Base-by-base conservation (phyloP, 2,329 filamentous ascomycete species). In the Geosmithia morbida region DNA sequence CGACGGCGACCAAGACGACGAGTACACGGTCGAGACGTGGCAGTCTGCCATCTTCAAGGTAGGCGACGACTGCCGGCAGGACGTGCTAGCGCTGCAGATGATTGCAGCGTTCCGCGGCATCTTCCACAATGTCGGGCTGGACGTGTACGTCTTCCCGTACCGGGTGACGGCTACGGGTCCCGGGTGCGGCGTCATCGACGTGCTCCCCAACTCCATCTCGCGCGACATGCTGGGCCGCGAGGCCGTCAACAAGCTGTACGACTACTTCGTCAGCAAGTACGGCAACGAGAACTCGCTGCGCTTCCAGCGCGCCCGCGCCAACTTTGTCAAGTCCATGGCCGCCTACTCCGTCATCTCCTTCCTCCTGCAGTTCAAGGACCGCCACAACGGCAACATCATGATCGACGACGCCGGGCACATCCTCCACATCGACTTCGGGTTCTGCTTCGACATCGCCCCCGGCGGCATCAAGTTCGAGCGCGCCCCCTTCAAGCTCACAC, bases 31-130 rank as follows among this genome's bases (percentile, higher is more conserved):
- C 54, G 94, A 98, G 63, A 84, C 90, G n/a, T 97, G 92, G 94
- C 92, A 98, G 64, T 94, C 88, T 2, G 92, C 90, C 48, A 99
- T 99, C 59, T 99, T 99, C 80, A 99, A 99, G 64, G 94, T 99
- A 45, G 92, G 92, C 51, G 92, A 99, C 61, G 92, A 99, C 64
- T 97, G 92, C 61, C 84, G 92, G 46, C 92, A 99, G 66, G 94
- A 99, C 57, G 85, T 99, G 46, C 73, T 99, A 50, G 92, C 92
- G 2, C 71, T 99, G 51, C 92, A 98, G 65, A 94, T 99, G 84
- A 96, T 99, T 61, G 83, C 92, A 1, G 88, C 89, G 1, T 99
- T 98, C 72, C 83, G 92, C 20, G 89, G 89, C 52, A 98, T 99
- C 57, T 98, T 97, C 73, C 85, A 94, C 62, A 84, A 79, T 53